phyloP scores from a whole-genome alignment of 495 filamentous ascomycete species.

The Penicillium soppii region DNA sequence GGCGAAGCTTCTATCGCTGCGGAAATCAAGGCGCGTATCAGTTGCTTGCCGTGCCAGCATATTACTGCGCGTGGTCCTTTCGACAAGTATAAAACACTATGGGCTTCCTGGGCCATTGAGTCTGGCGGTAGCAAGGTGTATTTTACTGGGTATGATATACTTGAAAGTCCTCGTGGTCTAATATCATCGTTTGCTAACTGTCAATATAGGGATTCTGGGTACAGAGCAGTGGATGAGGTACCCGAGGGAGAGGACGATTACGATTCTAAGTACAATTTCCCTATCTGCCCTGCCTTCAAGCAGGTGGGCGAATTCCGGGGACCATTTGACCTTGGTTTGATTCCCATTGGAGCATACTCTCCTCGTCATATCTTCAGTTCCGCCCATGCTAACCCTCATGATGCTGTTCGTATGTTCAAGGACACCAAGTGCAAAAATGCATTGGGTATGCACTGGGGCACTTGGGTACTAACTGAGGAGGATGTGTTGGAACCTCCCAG shows the following conservation, averaged over 20 bases:
- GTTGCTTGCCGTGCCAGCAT: conserved; percentile 87
- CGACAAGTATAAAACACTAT: conserved; percentile 75
- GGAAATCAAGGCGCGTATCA: conserved; percentile 71
- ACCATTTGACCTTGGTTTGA: conserved; percentile 88
- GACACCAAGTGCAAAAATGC: conserved; percentile 83
- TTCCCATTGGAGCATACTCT: conserved; percentile 91
- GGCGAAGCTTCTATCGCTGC: conserved; percentile 27
- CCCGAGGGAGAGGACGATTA: conserved; percentile 72
- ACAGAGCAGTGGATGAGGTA: conserved; percentile 73
- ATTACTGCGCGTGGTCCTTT: conserved; percentile 64
- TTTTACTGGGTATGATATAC: conserved; percentile 40
- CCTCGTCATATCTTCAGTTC: conserved; percentile 73
- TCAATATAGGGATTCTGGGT: conserved; percentile 64
- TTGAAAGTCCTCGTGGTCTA: not conserved
- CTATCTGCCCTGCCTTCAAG: conserved; percentile 81
- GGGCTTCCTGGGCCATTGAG: conserved; percentile 81
- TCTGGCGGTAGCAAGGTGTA: conserved; percentile 58
- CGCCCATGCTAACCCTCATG: conserved; percentile 87
- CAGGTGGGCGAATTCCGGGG: conserved; percentile 80
- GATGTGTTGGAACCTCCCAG: conserved; percentile 80
- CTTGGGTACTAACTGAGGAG: conserved; percentile 87
- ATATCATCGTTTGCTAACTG: conserved; percentile 8
- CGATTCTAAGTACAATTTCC: conserved; percentile 65
- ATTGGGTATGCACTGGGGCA: conserved; percentile 92
- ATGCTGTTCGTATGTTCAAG: conserved; percentile 85